Evolutionary conservation across 352 stramenopile species (phyloP), one percentile per base, ranked within the genome.

Genomic region (Phytophthora hibernalis): DNA sequence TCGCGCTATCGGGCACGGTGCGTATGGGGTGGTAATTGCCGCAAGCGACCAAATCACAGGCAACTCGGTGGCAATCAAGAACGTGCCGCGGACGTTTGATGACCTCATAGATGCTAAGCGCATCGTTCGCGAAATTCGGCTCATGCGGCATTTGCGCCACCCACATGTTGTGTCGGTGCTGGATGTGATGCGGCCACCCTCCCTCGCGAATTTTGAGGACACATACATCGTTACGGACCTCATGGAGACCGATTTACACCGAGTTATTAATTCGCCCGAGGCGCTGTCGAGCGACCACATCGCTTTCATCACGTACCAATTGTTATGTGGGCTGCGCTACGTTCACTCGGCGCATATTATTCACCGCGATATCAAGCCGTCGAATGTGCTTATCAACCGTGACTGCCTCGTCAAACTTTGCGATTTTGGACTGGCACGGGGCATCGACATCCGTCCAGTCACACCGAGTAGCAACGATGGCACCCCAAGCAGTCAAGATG

Each of bases 331-430:
- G 11, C 65, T 96, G 21, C 77, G 80, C 21, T 96, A 94, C 73
- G 90, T 96, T 44, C 89, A 96, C 74, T 93, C 84, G n/a, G 86
- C 85, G n/a, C 70, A 90, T 44, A 87, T 96, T 59, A 76, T 96
- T 49, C 89, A 96, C 40, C 83, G 87, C 7, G 97, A 99, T 70
- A 92, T 99, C 22, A 99, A 99, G 69, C 97, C 96, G 50, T 97
- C 95, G 16, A 99, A 99, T 76, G 74, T 99, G 38, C 81, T 99
- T 10, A 96, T 99, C 68, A 98, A 97, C 70, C 84, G 85, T 22
- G 89, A 97, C 61, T 97, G 91, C 48, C 65, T 93, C 3, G 79
- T 97, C 12, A 96, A 96, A 68, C 74, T 97, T 35, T 97, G 91
- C 62, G 91, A 97, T 75, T 97, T 97, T 74, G 91, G 91, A 5